Conservation (phyloP, 148 eudicot species). For the Nepenthes gracilis region DNA sequence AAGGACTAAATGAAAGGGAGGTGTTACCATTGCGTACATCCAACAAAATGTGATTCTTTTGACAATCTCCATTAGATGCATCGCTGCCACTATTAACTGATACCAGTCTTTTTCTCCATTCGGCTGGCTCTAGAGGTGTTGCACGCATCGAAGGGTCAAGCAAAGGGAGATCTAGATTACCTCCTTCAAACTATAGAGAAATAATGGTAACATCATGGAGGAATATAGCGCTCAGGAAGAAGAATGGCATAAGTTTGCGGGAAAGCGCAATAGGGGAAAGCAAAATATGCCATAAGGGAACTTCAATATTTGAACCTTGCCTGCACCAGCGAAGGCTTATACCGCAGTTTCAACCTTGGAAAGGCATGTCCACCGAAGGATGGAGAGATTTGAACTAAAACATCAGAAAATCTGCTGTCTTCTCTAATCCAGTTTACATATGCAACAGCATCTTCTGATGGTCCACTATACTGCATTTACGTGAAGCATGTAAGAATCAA, state of each 20-base stretch:
- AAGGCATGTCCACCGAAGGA: constrained; percentile 70
- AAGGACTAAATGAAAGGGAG: neutral
- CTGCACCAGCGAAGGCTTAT: constrained; percentile 92
- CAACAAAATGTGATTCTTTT: constrained; percentile 37
- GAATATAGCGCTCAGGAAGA: neutral
- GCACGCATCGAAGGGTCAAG: constrained; percentile 76
- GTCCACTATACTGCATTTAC: constrained; percentile 84
- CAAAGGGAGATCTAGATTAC: constrained; percentile 73
- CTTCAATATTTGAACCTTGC: constrained; percentile 25
- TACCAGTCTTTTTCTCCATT: constrained; percentile 60
- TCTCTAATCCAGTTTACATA: constrained; percentile 72
- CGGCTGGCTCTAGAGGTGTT: constrained; percentile 62
- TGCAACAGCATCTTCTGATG: constrained; percentile 60
- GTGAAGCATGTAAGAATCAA: constrained; percentile 7
- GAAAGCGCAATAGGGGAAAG: neutral
- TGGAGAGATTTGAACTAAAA: constrained; percentile 74
- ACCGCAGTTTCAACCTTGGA: constrained; percentile 82
- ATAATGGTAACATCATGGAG: constrained; percentile 10
- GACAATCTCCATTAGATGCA: constrained; percentile 16
- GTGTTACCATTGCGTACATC: constrained; percentile 92
- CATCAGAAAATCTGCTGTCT: constrained; percentile 62
- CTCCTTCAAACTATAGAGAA: constrained; percentile 68
- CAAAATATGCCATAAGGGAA: neutral
- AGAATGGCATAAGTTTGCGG: constrained; percentile 6
- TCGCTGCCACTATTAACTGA: constrained; percentile 21